Evolutionary conservation across 2,329 filamentous ascomycete species (phyloP).

Genomic region (Dactylellina sp.): DNA sequence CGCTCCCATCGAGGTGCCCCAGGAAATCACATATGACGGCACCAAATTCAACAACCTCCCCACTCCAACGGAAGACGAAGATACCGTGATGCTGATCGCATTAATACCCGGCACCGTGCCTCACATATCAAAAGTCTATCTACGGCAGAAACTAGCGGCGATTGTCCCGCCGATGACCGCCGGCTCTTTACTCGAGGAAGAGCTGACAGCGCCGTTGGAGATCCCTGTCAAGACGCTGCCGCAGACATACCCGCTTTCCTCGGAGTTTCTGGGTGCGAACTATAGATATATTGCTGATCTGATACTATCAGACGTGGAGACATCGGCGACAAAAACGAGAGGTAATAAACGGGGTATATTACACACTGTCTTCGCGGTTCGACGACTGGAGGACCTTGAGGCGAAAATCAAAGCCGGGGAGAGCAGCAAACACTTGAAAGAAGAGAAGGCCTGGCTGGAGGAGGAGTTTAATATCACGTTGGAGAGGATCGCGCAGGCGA

Average conservation of each 20-base stretch:
- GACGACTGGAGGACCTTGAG: slow-evolving; percentile 43
- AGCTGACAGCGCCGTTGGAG: slow-evolving; percentile 37
- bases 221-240: slow-evolving; percentile 54
- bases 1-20: slow-evolving; percentile 51
- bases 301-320: slow-evolving; percentile 49
- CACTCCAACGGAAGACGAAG: slow-evolving; percentile 52
- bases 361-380: slow-evolving; percentile 50
- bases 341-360: slow-evolving; percentile 50
- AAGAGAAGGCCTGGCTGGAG: slow-evolving; percentile 52
- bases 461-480: slow-evolving; percentile 52
- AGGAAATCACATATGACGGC: slow-evolving; percentile 52
- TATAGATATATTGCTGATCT: slow-evolving; percentile 53
- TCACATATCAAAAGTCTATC: slow-evolving; percentile 54
- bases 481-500: slow-evolving; percentile 42
- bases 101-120: slow-evolving; percentile 54
- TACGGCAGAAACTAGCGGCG: slow-evolving; percentile 43
- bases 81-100: slow-evolving; percentile 49
- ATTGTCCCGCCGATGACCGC: slow-evolving; percentile 34
- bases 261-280: slow-evolving; percentile 54
- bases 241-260: slow-evolving; percentile 53
- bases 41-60: slow-evolving; percentile 43
- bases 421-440: slow-evolving; percentile 40
- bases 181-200: slow-evolving; percentile 19
- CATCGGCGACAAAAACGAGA: slow-evolving; percentile 40
- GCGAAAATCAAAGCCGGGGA: slow-evolving; percentile 21